phyloP scores from a whole-genome alignment of 2,329 filamentous ascomycete species.

The Aspergillus phoenicis region DNA sequence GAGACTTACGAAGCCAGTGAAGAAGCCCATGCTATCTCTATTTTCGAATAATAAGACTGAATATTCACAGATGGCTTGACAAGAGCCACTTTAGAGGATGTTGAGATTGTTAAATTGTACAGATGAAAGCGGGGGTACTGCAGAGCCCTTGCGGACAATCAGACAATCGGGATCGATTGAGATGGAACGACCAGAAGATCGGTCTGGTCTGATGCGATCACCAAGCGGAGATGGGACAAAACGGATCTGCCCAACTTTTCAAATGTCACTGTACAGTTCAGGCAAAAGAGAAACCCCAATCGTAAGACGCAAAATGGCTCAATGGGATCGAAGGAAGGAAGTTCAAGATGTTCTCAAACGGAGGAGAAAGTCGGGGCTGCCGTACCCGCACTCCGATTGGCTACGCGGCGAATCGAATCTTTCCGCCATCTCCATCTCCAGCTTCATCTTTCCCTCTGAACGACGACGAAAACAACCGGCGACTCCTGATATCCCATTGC shows the following conservation, averaged over 20 bases:
- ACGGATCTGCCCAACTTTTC: no score
- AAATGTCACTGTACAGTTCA: no score
- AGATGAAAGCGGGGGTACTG: neutral
- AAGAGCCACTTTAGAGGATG: neutral
- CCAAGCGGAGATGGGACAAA: no score
- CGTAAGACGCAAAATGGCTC: no score
- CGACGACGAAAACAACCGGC: neutral
- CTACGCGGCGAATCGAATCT: slow-evolving; percentile 36
- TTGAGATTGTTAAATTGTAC: neutral
- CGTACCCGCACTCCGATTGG: slow-evolving; percentile 40
- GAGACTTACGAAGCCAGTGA: slow-evolving; percentile 65
- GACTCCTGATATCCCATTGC: neutral
- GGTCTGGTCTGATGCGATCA: neutral
- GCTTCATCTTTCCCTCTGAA: slow-evolving; percentile 11
- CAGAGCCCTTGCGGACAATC: neutral
- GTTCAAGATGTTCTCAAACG: no score
- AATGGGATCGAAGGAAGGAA: slow-evolving; percentile 2
- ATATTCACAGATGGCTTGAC: neutral
- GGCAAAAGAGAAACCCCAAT: no score
- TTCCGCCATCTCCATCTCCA: slow-evolving; percentile 16
- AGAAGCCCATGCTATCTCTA: slow-evolving; percentile 23
- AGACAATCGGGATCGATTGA: neutral
- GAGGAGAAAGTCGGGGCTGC: slow-evolving; percentile 16
- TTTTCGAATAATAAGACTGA: neutral
- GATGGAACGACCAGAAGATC: neutral